Evolutionary conservation across 371 early-diverging fungal species (phyloP).

Genomic region (Umbelopsis sp.): DNA sequence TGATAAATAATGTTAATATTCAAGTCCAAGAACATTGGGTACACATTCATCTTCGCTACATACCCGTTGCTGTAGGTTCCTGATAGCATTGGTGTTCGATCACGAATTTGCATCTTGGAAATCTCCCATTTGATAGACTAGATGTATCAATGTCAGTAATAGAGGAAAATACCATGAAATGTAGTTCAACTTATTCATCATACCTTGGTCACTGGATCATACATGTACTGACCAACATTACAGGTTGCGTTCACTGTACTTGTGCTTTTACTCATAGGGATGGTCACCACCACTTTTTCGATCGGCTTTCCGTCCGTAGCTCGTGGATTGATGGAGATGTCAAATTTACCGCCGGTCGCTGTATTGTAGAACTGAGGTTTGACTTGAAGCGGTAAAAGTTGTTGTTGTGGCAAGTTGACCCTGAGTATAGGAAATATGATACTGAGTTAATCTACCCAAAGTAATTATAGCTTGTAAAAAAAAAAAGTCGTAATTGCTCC

Average conservation of each 20-base stretch:
- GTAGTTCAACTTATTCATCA: not conserved
- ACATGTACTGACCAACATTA: conserved; percentile 72
- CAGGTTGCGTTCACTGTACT: conserved; percentile 62
- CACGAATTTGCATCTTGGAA: conserved; percentile 61
- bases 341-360: conserved; percentile 65
- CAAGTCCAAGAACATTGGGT: not conserved
- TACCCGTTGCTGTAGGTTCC: conserved; percentile 66
- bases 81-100: conserved; percentile 63
- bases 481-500: not conserved
- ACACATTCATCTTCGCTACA: not conserved
- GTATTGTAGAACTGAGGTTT: conserved; percentile 62
- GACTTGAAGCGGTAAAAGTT: conserved; percentile 65
- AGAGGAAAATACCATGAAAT: not conserved
- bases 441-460: too few relatives aligned
- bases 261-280: conserved; percentile 68
- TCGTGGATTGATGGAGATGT: conserved; percentile 68
- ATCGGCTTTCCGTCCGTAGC: conserved; percentile 69
- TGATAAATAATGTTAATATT: conserved; percentile 22
- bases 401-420: conserved; percentile 63
- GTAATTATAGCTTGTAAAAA: too few relatives aligned
- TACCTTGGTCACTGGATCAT: conserved; percentile 77
- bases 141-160: not conserved
- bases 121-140: conserved; percentile 71
- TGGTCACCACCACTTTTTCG: conserved; percentile 64
- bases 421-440: conserved; percentile 27